Conservation (phyloP, 805 yeast species). For the Saturnispora zaruensis region DNA sequence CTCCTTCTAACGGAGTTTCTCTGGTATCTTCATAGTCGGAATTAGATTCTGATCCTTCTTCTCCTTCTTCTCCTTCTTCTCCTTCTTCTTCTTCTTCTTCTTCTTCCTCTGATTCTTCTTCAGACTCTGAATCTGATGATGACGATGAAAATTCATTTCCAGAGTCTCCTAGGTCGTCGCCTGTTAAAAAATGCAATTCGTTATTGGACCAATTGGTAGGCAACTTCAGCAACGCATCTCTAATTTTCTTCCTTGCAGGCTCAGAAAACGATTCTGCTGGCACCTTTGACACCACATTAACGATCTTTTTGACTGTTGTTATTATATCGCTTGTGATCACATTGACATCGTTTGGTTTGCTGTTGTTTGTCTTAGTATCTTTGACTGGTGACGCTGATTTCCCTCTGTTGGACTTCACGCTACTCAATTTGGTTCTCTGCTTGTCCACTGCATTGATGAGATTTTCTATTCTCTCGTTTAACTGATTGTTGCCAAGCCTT, state of each 20-base stretch:
- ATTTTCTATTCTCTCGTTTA: slow-evolving; percentile 55
- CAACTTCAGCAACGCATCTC: slow-evolving; percentile 65
- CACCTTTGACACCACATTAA: slow-evolving; percentile 75
- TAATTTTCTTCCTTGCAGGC: slow-evolving; percentile 70
- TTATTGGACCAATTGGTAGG: slow-evolving; percentile 62
- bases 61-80: slow-evolving; percentile 15
- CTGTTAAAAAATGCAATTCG: slow-evolving; percentile 9
- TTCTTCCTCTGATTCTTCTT: slow-evolving; percentile 14
- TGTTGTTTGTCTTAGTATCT: background rate
- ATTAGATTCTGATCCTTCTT: slow-evolving; percentile 10
- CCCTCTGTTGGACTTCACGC: slow-evolving; percentile 7
- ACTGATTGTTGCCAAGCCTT: slow-evolving; percentile 70
- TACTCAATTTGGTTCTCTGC: slow-evolving; percentile 15
- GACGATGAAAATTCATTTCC: background rate
- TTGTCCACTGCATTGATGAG: slow-evolving; percentile 31
- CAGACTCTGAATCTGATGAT: background rate
- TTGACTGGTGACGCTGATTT: background rate
- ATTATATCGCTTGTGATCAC: slow-evolving; percentile 52
- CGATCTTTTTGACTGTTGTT: slow-evolving; percentile 81
- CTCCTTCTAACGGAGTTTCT: slow-evolving; percentile 14
- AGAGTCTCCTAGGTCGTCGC: slow-evolving; percentile 4
- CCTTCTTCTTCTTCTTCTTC: slow-evolving; percentile 13
- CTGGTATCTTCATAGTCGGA: slow-evolving; percentile 10
- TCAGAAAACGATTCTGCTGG: slow-evolving; percentile 70
- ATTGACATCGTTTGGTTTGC: slow-evolving; percentile 8